A percentile compares a stretch with the other conserved stretches of the same genome.
These are phyloP conservation scores for Fusarium drepaniforme DNA, from an alignment of 2,329 filamentous ascomycete genomes.

Conservation along the genomic window DNA sequence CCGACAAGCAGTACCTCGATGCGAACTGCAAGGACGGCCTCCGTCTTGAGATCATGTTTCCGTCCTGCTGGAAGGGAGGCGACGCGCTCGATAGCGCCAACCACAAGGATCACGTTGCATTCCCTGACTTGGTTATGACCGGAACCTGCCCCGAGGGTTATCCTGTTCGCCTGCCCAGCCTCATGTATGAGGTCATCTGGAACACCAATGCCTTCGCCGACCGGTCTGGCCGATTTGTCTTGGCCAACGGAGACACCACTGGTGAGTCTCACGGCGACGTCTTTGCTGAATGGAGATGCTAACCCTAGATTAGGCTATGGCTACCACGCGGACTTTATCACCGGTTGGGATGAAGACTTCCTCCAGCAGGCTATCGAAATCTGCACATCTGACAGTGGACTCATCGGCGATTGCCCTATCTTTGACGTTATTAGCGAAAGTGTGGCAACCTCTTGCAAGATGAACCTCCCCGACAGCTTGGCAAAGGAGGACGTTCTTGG, in stretches of 20 bases:
- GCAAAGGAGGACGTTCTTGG: slow-evolving; percentile 70
- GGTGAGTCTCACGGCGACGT: slow-evolving; percentile 58
- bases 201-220: slow-evolving; percentile 75
- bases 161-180: slow-evolving; percentile 75
- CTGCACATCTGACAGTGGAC: slow-evolving; percentile 79
- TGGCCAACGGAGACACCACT: slow-evolving; percentile 83
- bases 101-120: slow-evolving; percentile 78
- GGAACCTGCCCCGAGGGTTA: slow-evolving; percentile 81
- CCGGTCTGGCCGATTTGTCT: slow-evolving; percentile 75
- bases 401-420: slow-evolving; percentile 78
- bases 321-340: slow-evolving; percentile 86
- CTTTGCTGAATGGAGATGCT: slow-evolving; percentile 67
- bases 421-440: slow-evolving; percentile 77
- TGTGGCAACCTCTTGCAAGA: slow-evolving; percentile 69
- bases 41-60: slow-evolving; percentile 88
- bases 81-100: slow-evolving; percentile 67
- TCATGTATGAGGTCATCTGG: slow-evolving; percentile 92
- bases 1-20: slow-evolving; percentile 84
- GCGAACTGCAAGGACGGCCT: slow-evolving; percentile 85
- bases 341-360: slow-evolving; percentile 78
- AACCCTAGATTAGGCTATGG: slow-evolving; percentile 81
- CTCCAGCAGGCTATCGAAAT: slow-evolving; percentile 78
- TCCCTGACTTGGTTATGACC: slow-evolving; percentile 80
- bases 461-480: slow-evolving; percentile 69
- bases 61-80: slow-evolving; percentile 88